phyloP scores from a whole-genome alignment of 2,329 filamentous ascomycete genomes.

The Claviceps capensis region DNA sequence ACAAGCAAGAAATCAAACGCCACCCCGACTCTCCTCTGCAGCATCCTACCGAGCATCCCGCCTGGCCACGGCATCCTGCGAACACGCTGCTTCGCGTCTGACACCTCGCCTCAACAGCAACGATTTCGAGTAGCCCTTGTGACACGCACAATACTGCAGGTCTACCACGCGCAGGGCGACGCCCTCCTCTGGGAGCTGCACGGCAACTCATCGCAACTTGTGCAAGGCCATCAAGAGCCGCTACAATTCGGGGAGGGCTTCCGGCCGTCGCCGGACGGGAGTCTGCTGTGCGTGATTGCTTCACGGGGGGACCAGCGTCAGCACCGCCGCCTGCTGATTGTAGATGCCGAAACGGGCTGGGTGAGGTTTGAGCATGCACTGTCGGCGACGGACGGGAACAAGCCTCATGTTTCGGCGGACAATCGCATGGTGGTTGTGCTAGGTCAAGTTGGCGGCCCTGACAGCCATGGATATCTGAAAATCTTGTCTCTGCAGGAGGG shows the following conservation, averaged over 20 bases:
- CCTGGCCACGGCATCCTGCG: neutral
- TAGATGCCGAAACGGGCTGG: slow-evolving; percentile 4
- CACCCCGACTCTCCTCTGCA: neutral
- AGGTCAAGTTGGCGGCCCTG: neutral
- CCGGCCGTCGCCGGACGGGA: slow-evolving; percentile 4
- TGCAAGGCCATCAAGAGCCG: slow-evolving; percentile 4
- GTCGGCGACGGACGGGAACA: slow-evolving; percentile 1
- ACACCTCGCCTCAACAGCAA: neutral
- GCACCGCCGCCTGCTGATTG: slow-evolving; percentile 2
- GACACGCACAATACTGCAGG: slow-evolving; percentile 1
- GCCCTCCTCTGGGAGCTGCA: slow-evolving; percentile 6
- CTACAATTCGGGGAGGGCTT: slow-evolving; percentile 3
- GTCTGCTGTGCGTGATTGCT: slow-evolving; percentile 2
- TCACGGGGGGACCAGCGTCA: neutral
- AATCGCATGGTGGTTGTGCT: slow-evolving; percentile 3
- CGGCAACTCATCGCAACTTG: slow-evolving; percentile 5
- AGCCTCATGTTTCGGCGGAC: slow-evolving; percentile 3
- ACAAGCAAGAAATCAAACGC: slow-evolving; percentile 1
- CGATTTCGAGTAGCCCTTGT: slow-evolving; percentile 1
- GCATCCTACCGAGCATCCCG: slow-evolving; percentile 3
- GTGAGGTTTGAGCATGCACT: slow-evolving; percentile 1
- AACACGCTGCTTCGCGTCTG: slow-evolving; percentile 2
- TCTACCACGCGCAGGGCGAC: slow-evolving; percentile 2
- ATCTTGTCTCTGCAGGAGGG: neutral
- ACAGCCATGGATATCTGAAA: neutral